Base-by-base conservation (phyloP, 352 stramenopile genomes). In the Stramenopiles sp. region DNA sequence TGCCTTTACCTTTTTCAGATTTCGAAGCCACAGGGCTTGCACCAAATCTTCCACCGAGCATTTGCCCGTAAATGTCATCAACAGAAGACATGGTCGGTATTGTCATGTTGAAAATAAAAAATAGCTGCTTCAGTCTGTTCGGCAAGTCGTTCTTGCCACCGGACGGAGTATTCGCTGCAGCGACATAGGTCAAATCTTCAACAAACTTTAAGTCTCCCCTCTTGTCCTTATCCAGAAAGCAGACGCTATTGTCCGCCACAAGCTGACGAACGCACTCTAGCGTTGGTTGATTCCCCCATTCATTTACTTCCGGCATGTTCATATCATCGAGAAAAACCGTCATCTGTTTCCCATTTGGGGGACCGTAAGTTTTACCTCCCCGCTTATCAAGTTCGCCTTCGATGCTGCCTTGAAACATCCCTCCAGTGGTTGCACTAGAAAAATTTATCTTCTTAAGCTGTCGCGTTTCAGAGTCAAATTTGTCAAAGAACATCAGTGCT, bases 61-160 rank as follows among this genome's bases (percentile, higher is more conserved):
- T 98, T 83, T 98, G 93, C 0, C 94, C 94, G 82, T 98, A 98
- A 77, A 98, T 98, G 78, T 98, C 93, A 81, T 98, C 96, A 78
- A 98, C 98, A 76, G 92, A 97, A 30, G 92, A 97, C 36, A 98
- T 88, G 37, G 88, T 96, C 31, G 94, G 93, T 32, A 98, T 78
- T 73, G 98, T 94, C 34, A 98, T 80, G 83, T 98, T 98, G 81
- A 98, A 98, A 30, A 97, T 85, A 83, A 97, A 98, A 79, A 98
- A 98, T 76, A 98, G 95, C n/a, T 93, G 91, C 84, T 98, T 98
- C 35, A 98, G 84, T 0, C 94, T 89, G 80, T 98, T 97, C n/a
- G 94, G 94, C 78, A 98, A 97, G 80, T 98, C 94, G 79, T 98
- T 98, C 71, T 94, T 92, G 30, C 94, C 94, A 76, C 92, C 92